Conservation (phyloP, 192 early-diverging fungal species). For the Coemansia sp. region DNA sequence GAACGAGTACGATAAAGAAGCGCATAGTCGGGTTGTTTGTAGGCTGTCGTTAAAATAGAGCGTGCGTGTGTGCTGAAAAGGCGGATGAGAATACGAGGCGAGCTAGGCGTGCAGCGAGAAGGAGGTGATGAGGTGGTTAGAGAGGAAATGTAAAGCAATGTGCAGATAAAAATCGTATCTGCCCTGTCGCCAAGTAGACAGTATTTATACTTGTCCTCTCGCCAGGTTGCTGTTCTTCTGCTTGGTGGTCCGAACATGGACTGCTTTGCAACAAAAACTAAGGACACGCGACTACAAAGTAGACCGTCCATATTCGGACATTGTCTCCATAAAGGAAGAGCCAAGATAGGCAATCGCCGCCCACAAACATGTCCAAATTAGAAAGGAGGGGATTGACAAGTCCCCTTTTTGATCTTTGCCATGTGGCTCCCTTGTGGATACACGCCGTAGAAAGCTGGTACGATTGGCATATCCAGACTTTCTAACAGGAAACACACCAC, state of each 20-base stretch:
- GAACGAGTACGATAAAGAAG: neutral
- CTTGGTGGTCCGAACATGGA: neutral
- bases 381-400: neutral
- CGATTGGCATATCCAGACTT: neutral
- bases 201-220: neutral
- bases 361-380: slow-evolving; percentile 6
- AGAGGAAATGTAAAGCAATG: neutral
- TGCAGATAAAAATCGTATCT: neutral
- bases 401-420: neutral
- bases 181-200: neutral
- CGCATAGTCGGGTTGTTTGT: neutral
- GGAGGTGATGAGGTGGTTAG: neutral
- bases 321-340: neutral
- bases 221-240: neutral
- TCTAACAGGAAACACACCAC: neutral
- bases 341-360: neutral
- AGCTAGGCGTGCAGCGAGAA: neutral
- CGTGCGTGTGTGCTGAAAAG: neutral
- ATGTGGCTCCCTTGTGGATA: neutral
- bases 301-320: neutral
- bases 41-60: neutral
- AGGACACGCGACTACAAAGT: neutral
- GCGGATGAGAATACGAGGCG: neutral
- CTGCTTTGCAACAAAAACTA: neutral
- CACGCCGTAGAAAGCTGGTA: neutral